These are phyloP conservation scores for Fusarium temperatum DNA, from an alignment of 2,329 filamentous ascomycete genomes.

Conservation along the genomic window DNA sequence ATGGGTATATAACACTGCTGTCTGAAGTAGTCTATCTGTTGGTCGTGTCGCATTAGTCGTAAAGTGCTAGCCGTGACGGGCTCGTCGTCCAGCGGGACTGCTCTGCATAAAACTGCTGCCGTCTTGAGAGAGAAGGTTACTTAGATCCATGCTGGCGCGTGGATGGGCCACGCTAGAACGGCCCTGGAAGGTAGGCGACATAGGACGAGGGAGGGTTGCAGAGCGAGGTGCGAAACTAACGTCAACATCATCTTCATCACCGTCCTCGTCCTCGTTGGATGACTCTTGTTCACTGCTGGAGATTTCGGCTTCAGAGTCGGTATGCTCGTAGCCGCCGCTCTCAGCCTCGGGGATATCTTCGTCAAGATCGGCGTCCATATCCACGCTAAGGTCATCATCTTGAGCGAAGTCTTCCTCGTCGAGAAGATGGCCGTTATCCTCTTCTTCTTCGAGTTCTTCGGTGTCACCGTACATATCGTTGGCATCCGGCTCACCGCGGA, in stretches of 20 bases:
- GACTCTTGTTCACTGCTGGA: conserved; percentile 59
- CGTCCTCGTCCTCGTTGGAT: conserved; percentile 46
- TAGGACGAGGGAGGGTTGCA: conserved; percentile 46
- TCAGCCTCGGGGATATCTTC: conserved; percentile 75
- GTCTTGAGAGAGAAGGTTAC: conserved; percentile 63
- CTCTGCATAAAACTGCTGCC: conserved; percentile 66
- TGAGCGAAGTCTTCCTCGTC: conserved; percentile 68
- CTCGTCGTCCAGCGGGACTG: conserved; percentile 59
- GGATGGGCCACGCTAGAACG: conserved; percentile 41
- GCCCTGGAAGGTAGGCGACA: conserved; percentile 50
- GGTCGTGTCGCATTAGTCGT: conserved; percentile 23
- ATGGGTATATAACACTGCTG: conserved; percentile 38
- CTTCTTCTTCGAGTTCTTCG: conserved; percentile 64
- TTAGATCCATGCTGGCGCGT: conserved; percentile 65
- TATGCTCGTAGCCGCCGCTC: conserved; percentile 76
- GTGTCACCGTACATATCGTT: conserved; percentile 63
- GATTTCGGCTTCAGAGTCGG: conserved; percentile 75
- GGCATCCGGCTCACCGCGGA: conserved; percentile 58
- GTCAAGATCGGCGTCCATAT: conserved; percentile 76
- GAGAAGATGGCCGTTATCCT: conserved; percentile 66
- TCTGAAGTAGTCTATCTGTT: conserved; percentile 13
- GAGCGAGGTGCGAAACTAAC: conserved; percentile 54
- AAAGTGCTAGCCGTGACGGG: conserved; percentile 39
- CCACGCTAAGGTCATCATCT: conserved; percentile 46
- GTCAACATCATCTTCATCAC: conserved; percentile 42